phyloP scores from a whole-genome alignment of 352 stramenopile species.

The Globisporangium nunn region DNA sequence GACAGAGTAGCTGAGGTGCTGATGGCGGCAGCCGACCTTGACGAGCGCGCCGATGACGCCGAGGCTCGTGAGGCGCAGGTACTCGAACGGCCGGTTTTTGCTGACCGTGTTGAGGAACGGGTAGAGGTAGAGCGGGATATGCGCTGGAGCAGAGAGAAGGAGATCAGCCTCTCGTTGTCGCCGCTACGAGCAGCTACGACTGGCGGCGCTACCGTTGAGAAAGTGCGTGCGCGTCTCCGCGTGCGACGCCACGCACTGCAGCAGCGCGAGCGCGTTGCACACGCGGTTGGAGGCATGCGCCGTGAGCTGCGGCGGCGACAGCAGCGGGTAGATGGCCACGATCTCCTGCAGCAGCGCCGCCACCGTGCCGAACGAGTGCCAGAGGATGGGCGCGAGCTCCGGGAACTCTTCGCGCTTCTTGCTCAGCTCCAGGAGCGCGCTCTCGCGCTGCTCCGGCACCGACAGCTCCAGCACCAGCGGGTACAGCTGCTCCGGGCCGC shows the following conservation, averaged over 20 bases:
- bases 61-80: constrained; percentile 95
- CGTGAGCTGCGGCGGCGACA: constrained; percentile 96
- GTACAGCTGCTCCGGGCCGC: constrained; percentile 73
- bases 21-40: constrained; percentile 55
- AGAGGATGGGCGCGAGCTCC: constrained; percentile 97
- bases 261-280: constrained; percentile 96
- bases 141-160: constrained; percentile 36
- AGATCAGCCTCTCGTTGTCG: neutral
- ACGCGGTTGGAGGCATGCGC: constrained; percentile 96
- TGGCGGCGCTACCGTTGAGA: constrained; percentile 71
- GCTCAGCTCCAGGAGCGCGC: constrained; percentile 95
- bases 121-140: constrained; percentile 98
- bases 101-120: constrained; percentile 98
- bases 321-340: constrained; percentile 96
- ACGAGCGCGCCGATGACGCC: constrained; percentile 98
- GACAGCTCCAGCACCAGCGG: constrained; percentile 92
- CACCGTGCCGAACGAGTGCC: constrained; percentile 97
- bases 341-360: constrained; percentile 97
- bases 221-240: constrained; percentile 95
- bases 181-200: neutral
- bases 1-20: neutral
- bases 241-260: constrained; percentile 98
- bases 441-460: constrained; percentile 92
- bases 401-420: constrained; percentile 98
- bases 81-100: constrained; percentile 99